Base-by-base conservation (phyloP, 768 basidiomycete species). In the Boletus rubropictus region DNA sequence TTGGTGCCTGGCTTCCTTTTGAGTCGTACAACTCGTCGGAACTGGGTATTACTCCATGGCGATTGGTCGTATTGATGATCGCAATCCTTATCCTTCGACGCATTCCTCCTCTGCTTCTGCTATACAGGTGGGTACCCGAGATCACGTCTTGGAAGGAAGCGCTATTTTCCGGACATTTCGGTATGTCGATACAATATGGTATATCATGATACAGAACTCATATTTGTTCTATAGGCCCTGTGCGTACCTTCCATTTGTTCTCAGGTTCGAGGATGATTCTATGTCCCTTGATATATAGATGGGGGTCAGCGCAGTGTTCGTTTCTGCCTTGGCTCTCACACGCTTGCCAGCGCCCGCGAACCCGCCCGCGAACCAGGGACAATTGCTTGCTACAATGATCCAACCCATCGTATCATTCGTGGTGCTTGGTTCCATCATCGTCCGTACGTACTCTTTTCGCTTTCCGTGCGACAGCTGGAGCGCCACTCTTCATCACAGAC, bases 301-400 rank as follows among this genome's bases (percentile, higher is more conserved):
- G 88, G 94, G 94, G 42, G 92, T 96, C 20, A 82, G 86, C 0
- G 86, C 95, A 6, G 73, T 97, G 37, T 99, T 97, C 64, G 84
- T 98, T 46, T 82, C 86, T 9, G 83, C 81, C 0, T 65, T 91
- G 22, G 88, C 90, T 4, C 62, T 81, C 8, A 74, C 75, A 20
- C 77, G 75, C 42, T 71, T 93, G 0, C 79, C 84, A 5, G 59
- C 56, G 9, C 80, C 85, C 1, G 63, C 70, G 2, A 61, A 68
- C 44, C 86, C 89, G 0, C 86, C 89, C 0, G 67, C 72, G 44
- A 76, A 75, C 35, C 83, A 88, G 55, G 72, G 80, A 39, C 89
- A 96, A 52, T 55, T 84, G 14, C 74, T 97, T n/a, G 78, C 84
- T 0, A 76, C 78, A 5, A 74, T 71, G 7, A 72, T 96, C 11